phyloP scores from a whole-genome alignment of 2,329 filamentous ascomycete species.

The Clarireedia paspali region DNA sequence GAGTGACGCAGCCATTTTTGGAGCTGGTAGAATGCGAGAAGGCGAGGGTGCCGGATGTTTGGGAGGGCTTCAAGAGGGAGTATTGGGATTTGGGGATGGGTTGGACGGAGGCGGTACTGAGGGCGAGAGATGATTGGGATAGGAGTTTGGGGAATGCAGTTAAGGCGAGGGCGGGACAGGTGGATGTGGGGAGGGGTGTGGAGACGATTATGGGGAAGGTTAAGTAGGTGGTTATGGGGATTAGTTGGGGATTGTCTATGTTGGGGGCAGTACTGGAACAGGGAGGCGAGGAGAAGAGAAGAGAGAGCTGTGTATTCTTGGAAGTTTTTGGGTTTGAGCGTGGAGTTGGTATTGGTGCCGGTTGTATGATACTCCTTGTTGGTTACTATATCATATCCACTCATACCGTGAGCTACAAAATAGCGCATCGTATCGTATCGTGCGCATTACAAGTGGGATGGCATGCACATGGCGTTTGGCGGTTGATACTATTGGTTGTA shows the following conservation, averaged over 20 bases:
- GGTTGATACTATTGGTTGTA: too few relatives aligned
- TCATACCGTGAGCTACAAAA: too few relatives aligned
- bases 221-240: constrained; percentile 42
- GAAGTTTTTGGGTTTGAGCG: too few relatives aligned
- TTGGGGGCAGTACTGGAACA: too few relatives aligned
- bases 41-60: constrained; percentile 65
- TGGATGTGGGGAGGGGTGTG: constrained; percentile 68
- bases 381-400: too few relatives aligned
- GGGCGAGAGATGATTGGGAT: constrained; percentile 88
- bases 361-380: too few relatives aligned
- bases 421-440: too few relatives aligned
- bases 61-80: constrained; percentile 71
- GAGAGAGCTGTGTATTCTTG: too few relatives aligned
- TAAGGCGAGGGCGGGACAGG: constrained; percentile 80
- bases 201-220: constrained; percentile 96
- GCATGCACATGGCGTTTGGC: too few relatives aligned
- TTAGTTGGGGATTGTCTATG: neutral
- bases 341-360: too few relatives aligned
- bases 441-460: too few relatives aligned
- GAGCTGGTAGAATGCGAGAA: constrained; percentile 72
- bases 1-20: constrained; percentile 79
- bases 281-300: too few relatives aligned
- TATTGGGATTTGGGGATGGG: constrained; percentile 94
- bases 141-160: constrained; percentile 79
- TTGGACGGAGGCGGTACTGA: constrained; percentile 90